phyloP scores from a whole-genome alignment of 2,329 filamentous ascomycete species.

The Endoconidiophora polonica region DNA sequence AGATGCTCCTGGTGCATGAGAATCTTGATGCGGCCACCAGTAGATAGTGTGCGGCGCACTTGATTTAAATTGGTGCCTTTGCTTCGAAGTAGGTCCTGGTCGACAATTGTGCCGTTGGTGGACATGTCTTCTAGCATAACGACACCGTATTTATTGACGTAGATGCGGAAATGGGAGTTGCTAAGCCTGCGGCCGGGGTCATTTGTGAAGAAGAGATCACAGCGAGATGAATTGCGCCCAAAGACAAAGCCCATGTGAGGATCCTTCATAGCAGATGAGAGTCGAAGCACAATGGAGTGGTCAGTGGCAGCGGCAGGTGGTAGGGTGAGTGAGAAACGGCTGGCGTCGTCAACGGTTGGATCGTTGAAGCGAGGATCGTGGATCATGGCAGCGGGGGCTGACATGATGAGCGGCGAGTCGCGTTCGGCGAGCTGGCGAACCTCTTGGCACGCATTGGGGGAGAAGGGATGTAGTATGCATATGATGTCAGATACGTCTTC shows the following conservation, averaged over 20 bases:
- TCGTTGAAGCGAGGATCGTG: conserved; percentile 33
- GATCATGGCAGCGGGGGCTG: conserved; percentile 28
- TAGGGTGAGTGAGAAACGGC: conserved; percentile 33
- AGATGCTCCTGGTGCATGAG: conserved; percentile 32
- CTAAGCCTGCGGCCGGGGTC: conserved; percentile 62
- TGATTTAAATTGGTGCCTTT: conserved; percentile 22
- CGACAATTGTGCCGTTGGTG: conserved; percentile 88
- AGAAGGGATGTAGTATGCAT: conserved; percentile 70
- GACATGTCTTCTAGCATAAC: conserved; percentile 89
- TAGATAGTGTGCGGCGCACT: conserved; percentile 46
- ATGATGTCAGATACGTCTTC: conserved; percentile 77
- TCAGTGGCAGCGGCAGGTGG: conserved; percentile 26
- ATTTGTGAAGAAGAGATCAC: conserved; percentile 53
- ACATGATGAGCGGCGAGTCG: conserved; percentile 32
- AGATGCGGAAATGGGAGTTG: conserved; percentile 93
- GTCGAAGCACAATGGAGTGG: conserved; percentile 60
- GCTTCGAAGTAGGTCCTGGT: conserved; percentile 45
- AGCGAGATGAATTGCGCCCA: conserved; percentile 54
- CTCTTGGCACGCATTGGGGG: conserved; percentile 53
- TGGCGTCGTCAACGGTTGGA: conserved; percentile 31
- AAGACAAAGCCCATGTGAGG: conserved; percentile 65
- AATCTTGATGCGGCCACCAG: conserved; percentile 59
- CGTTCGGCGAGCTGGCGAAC: conserved; percentile 37
- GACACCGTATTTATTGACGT: conserved; percentile 66
- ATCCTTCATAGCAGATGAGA: conserved; percentile 58